Percentiles rank a stretch among this genome's conserved stretches.
These are phyloP conservation scores for Heterobasidion occidentale DNA, from an alignment of 1,284 basidiomycete species.

Conservation along the genomic window DNA sequence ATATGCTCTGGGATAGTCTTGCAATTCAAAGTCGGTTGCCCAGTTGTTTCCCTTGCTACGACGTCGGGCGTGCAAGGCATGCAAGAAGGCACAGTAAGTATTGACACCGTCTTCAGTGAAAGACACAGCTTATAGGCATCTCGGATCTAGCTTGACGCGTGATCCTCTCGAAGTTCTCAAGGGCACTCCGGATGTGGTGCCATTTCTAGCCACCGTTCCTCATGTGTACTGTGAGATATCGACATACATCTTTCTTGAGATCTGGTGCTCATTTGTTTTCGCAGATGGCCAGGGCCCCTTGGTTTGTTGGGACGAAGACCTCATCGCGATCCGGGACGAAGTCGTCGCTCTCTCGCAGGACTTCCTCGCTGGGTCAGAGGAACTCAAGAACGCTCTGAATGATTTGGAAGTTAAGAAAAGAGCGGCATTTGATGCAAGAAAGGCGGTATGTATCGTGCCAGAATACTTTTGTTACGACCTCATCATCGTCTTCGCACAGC, in stretches of 20 bases:
- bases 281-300: background rate
- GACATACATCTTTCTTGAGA: background rate
- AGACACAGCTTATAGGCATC: background rate
- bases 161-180: background rate
- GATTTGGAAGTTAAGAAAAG: background rate
- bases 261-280: background rate
- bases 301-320: background rate
- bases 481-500: no score
- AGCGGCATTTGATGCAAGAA: background rate
- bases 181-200: background rate
- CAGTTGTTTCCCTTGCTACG: constrained; percentile 6
- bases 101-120: background rate
- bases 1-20: constrained; percentile 1
- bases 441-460: background rate
- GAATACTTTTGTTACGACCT: no score
- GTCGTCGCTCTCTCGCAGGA: background rate
- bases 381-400: background rate
- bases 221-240: background rate
- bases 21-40: constrained; percentile 4
- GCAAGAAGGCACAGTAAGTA: constrained; percentile 5
- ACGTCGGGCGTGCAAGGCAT: constrained; percentile 8
- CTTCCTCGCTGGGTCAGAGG: background rate
- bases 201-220: background rate
- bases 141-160: background rate
- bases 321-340: background rate